These are phyloP conservation scores for Aureobasidium sp. DNA, from an alignment of 2,329 filamentous ascomycete genomes.

Conservation along the genomic window DNA sequence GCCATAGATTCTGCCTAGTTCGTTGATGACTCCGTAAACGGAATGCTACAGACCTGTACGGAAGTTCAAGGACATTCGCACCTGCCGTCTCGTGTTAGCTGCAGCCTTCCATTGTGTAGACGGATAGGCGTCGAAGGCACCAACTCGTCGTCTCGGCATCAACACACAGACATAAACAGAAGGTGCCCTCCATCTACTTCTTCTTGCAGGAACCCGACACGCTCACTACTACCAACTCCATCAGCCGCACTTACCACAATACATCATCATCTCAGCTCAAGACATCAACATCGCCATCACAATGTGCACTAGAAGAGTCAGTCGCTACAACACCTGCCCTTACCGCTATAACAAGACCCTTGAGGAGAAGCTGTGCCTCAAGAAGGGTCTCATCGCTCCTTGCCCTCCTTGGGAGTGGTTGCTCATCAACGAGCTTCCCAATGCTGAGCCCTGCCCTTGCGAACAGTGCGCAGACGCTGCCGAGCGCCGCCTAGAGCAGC, in stretches of 20 bases:
- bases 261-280: neutral
- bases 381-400: neutral
- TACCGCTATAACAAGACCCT: neutral
- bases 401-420: neutral
- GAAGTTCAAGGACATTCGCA: neutral
- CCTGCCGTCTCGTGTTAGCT: neutral
- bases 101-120: neutral
- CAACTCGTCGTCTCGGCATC: neutral
- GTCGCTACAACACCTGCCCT: neutral
- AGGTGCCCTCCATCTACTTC: neutral
- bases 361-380: neutral
- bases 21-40: too few species aligned
- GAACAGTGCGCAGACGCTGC: neutral
- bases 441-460: neutral
- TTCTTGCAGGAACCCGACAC: neutral
- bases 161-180: neutral
- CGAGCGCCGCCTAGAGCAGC: neutral
- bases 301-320: constrained; percentile 1
- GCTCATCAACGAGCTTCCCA: neutral
- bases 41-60: neutral
- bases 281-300: neutral
- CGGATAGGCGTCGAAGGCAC: neutral
- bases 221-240: neutral
- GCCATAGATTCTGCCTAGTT: too few species aligned
- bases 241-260: neutral